Conservation (phyloP, 1,284 basidiomycete species). For the Phlebopus sp. region DNA sequence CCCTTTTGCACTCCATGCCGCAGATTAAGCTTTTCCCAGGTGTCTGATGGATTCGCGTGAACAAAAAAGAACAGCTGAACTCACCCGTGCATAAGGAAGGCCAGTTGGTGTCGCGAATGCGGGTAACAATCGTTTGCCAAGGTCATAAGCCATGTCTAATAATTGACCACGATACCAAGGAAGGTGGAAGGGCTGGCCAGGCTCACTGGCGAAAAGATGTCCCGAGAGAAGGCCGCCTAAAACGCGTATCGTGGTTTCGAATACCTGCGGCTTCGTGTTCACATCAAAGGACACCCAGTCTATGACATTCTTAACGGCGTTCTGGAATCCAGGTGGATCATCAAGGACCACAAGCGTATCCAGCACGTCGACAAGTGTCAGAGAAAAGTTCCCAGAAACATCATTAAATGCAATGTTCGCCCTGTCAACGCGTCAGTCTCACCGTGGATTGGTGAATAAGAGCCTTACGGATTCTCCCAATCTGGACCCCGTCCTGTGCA, state of each 20-base stretch:
- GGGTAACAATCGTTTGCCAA: constrained; percentile 80
- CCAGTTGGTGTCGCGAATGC: constrained; percentile 89
- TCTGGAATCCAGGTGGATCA: constrained; percentile 71
- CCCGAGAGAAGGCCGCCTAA: constrained; percentile 87
- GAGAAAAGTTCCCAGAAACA: constrained; percentile 82
- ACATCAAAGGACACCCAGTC: constrained; percentile 82
- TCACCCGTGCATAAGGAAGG: constrained; percentile 83
- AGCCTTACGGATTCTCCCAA: constrained; percentile 70
- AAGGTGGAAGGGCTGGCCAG: constrained; percentile 64
- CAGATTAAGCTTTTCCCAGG: constrained; percentile 66
- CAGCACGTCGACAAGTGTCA: constrained; percentile 79
- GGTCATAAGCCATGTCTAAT: constrained; percentile 76
- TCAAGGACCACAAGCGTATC: constrained; percentile 80
- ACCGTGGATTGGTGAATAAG: constrained; percentile 6
- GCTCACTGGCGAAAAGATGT: constrained; percentile 74
- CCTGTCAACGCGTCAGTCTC: constrained; percentile 35
- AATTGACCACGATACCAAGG: constrained; percentile 78
- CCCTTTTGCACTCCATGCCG: constrained; percentile 64
- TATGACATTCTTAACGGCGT: constrained; percentile 72
- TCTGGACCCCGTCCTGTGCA: constrained; percentile 82
- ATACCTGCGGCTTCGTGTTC: constrained; percentile 88
- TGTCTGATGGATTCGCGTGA: neutral
- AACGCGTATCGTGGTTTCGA: constrained; percentile 87
- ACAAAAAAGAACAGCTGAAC: constrained; percentile 12
- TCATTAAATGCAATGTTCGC: constrained; percentile 75